Base-by-base conservation (phyloP, 2,329 filamentous ascomycete species). In the Colletotrichum sp. region DNA sequence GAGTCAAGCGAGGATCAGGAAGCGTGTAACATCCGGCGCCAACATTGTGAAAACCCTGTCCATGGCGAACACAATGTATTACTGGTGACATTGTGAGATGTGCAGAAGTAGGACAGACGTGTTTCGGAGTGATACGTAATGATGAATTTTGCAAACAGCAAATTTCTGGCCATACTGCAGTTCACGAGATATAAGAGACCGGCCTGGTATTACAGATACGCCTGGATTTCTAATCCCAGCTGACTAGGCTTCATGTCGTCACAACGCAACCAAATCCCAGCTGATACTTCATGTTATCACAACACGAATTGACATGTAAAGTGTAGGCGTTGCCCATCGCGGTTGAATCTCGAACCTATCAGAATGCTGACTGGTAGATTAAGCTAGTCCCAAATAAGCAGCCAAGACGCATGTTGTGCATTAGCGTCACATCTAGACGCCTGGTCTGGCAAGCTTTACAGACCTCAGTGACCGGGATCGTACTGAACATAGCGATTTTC, bases 361-460 rank as follows among this genome's bases (percentile, higher is more conserved):
- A 36, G 0, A 8, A 68, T 55, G 49, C 49, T 57, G 44, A 15
- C 0, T n/a, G 13, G 3, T 0, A 0, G n/a, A 30, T 9, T 7
- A 3, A n/a, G 24, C 65, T 57, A 68, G 0, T 0, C 28, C 32
- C 13, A 68, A 26, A 57, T 26, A 57, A 0, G 65, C 65, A 68
- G 65, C 65, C 65, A 68, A 68, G 65, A 68, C 65, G 49, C 65
- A 68, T 57, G 49, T 57, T 8, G 49, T 68, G 65, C 65, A 68
- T 68, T 7, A 68, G 49, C 49, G 65, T 32, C 26, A 21, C 16
- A 8, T 36, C 26, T 6, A 4, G 21, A 24, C n/a, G n/a, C 39
- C 39, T 44, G 3, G 0, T 44, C 0, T 49, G 18, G 18, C 39
- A 49, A 49, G 18, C 44, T 49, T 21, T 4, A 49, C 44, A 49